Evolutionary conservation across 78 protist genomes (phyloP).

Genomic region (Andalucia godoyi): DNA sequence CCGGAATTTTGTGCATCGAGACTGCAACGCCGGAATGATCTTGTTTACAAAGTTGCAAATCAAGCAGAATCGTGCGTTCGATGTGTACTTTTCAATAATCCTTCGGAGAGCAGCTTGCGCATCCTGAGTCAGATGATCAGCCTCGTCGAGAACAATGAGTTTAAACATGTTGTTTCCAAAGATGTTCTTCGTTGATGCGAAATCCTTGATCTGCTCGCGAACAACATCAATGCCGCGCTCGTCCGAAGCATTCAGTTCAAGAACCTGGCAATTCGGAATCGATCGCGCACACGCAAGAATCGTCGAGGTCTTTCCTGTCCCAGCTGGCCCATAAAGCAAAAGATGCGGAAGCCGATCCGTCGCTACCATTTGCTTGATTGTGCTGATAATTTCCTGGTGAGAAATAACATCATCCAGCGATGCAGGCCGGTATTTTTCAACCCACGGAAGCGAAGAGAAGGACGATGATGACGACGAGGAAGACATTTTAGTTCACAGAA

Average conservation of each 20-base stretch:
- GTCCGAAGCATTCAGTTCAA: constrained; percentile 97
- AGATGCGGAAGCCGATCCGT: constrained; percentile 72
- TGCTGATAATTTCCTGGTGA: constrained; percentile 61
- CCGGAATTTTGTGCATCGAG: constrained; percentile 91
- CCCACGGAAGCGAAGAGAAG: constrained; percentile 58
- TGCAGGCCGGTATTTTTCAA: constrained; percentile 78
- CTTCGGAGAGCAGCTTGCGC: constrained; percentile 91
- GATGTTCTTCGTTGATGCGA: constrained; percentile 45
- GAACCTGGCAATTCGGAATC: constrained; percentile 56
- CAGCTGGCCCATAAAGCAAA: constrained; percentile 95
- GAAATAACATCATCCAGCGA: constrained; percentile 40
- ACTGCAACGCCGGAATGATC: constrained; percentile 91
- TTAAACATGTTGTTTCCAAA: constrained; percentile 33
- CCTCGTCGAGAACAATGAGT: constrained; percentile 86
- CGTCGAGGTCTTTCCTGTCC: constrained; percentile 98
- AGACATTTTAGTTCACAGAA: too few species aligned
- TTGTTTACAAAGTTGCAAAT: constrained; percentile 91
- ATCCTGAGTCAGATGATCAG: constrained; percentile 79
- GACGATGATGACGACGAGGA: background rate
- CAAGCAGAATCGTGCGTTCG: constrained; percentile 86
- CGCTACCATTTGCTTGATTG: constrained; percentile 37
- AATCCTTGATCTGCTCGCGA: constrained; percentile 65
- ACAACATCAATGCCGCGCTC: constrained; percentile 91
- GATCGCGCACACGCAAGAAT: constrained; percentile 83
- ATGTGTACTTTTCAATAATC: constrained; percentile 82